Conservation (phyloP, 768 basidiomycete genomes). For the Pulveroboletus sp. region DNA sequence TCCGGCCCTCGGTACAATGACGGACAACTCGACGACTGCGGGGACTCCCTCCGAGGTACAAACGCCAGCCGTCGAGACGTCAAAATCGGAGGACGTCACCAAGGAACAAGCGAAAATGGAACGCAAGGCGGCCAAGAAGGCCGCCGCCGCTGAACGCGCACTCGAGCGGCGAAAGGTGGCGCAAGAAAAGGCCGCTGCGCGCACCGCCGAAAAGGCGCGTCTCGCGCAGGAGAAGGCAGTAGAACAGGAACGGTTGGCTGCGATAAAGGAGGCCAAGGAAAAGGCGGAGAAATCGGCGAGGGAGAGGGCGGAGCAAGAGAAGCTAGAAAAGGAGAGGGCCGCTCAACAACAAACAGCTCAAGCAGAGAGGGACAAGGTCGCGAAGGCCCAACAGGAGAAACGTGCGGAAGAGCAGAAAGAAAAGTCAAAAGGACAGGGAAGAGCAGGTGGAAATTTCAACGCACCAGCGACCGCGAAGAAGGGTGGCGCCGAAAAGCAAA, state of each 20-base stretch:
- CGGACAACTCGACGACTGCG: slow-evolving; percentile 7
- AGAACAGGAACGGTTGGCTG: slow-evolving; percentile 48
- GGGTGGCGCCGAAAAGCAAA: slow-evolving; percentile 17
- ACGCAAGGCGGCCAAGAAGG: slow-evolving; percentile 63
- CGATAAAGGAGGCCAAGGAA: slow-evolving; percentile 38
- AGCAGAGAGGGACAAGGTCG: slow-evolving; percentile 35
- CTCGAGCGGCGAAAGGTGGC: slow-evolving; percentile 54
- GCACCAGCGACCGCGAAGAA: slow-evolving; percentile 16
- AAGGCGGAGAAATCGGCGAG: slow-evolving; percentile 32
- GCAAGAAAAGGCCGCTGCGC: slow-evolving; percentile 53
- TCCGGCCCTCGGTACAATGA: slow-evolving; percentile 50
- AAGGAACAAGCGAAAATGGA: slow-evolving; percentile 55
- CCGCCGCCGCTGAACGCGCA: slow-evolving; percentile 57
- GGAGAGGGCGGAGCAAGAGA: slow-evolving; percentile 39
- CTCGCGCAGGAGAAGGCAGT: slow-evolving; percentile 49
- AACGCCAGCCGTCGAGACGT: slow-evolving; percentile 9
- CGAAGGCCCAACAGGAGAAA: slow-evolving; percentile 33
- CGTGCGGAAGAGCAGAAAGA: slow-evolving; percentile 28
- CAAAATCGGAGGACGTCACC: slow-evolving; percentile 32
- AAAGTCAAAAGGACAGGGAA: slow-evolving; percentile 25
- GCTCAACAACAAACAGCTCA: slow-evolving; percentile 31
- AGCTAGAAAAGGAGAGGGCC: slow-evolving; percentile 35
- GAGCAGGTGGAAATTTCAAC: slow-evolving; percentile 26
- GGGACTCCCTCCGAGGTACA: slow-evolving; percentile 23
- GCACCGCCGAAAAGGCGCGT: slow-evolving; percentile 51